Conservation (phyloP, 2,329 filamentous ascomycete genomes). For the Pyrenophora tritici-repentis region DNA sequence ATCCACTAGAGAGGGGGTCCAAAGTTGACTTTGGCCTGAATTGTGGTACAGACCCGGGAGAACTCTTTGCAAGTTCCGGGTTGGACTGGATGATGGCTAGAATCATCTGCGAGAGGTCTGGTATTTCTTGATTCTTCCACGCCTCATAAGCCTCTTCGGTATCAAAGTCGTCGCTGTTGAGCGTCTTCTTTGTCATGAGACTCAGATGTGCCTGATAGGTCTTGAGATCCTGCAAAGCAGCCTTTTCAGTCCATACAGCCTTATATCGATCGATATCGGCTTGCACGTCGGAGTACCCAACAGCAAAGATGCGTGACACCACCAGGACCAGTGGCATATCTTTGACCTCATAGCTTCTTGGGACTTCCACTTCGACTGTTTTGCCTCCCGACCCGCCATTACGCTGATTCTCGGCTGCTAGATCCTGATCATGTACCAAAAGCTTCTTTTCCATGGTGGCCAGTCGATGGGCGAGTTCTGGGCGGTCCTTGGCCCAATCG, state of each 20-base stretch:
- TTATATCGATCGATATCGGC: conserved; percentile 83
- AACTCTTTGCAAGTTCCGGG: conserved; percentile 81
- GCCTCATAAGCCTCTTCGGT: conserved; percentile 82
- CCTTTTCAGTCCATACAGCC: conserved; percentile 85
- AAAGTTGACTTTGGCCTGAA: conserved; percentile 53
- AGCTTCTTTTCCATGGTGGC: conserved; percentile 89
- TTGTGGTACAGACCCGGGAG: conserved; percentile 64
- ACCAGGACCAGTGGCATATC: conserved; percentile 94
- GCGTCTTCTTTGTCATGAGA: conserved; percentile 74
- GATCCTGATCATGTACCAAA: conserved; percentile 88
- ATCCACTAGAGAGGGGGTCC: conserved; percentile 54
- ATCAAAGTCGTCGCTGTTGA: conserved; percentile 87
- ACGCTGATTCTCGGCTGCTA: conserved; percentile 65
- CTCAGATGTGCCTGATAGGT: conserved; percentile 89
- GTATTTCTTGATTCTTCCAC: conserved; percentile 89
- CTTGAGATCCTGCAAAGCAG: conserved; percentile 88
- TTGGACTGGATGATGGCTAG: conserved; percentile 84
- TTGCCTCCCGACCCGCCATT: conserved; percentile 64
- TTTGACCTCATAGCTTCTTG: conserved; percentile 88
- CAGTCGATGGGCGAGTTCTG: conserved; percentile 80
- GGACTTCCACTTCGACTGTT: conserved; percentile 79
- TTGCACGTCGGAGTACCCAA: conserved; percentile 79
- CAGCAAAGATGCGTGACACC: conserved; percentile 83
- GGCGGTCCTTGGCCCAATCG: conserved; percentile 81
- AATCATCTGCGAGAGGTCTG: conserved; percentile 91